A percentile compares a stretch with the other conserved stretches of the same genome.
Evolutionary conservation across 1,139 yeast species (phyloP).

Genomic region (Yamadazyma sp.): DNA sequence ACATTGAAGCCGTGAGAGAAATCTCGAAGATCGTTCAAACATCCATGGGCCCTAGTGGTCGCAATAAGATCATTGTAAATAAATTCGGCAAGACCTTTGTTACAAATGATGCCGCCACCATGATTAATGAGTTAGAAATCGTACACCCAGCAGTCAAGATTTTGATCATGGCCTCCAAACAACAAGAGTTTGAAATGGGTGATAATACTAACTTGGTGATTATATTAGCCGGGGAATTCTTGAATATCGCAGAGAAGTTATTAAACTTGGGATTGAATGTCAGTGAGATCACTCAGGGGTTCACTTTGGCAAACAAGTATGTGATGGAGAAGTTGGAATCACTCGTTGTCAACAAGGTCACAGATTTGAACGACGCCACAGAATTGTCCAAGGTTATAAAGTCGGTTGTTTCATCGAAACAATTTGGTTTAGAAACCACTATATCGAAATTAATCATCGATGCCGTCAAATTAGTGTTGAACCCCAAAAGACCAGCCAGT

Average conservation of each 20-base stretch:
- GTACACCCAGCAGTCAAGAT: slow-evolving; percentile 97
- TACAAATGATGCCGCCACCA: slow-evolving; percentile 96
- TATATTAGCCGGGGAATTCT: slow-evolving; percentile 83
- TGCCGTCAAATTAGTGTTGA: slow-evolving; percentile 75
- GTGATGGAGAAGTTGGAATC: slow-evolving; percentile 68
- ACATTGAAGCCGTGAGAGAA: slow-evolving; percentile 92
- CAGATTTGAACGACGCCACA: slow-evolving; percentile 51
- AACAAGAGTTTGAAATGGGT: slow-evolving; percentile 84
- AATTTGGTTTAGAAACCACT: slow-evolving; percentile 81
- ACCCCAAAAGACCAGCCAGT: slow-evolving; percentile 57
- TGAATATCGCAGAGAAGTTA: slow-evolving; percentile 80
- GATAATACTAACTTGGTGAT: slow-evolving; percentile 51
- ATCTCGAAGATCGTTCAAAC: slow-evolving; percentile 89
- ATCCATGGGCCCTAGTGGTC: slow-evolving; percentile 96
- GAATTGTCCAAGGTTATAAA: slow-evolving; percentile 74
- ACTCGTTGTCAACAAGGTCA: slow-evolving; percentile 63
- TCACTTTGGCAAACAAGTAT: slow-evolving; percentile 75
- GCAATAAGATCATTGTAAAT: slow-evolving; percentile 93
- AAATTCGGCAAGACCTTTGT: slow-evolving; percentile 76
- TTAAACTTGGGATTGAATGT: slow-evolving; percentile 85
- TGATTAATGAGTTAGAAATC: slow-evolving; percentile 87
- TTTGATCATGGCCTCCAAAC: slow-evolving; percentile 93
- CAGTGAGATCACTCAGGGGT: slow-evolving; percentile 88
- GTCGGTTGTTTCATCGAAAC: slow-evolving; percentile 92
- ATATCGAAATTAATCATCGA: slow-evolving; percentile 81